A percentile compares a stretch with the other conserved stretches of the same genome.
phyloP scores from a whole-genome alignment of 192 early-diverging fungal genomes.

The Spizellomyces sp. region DNA sequence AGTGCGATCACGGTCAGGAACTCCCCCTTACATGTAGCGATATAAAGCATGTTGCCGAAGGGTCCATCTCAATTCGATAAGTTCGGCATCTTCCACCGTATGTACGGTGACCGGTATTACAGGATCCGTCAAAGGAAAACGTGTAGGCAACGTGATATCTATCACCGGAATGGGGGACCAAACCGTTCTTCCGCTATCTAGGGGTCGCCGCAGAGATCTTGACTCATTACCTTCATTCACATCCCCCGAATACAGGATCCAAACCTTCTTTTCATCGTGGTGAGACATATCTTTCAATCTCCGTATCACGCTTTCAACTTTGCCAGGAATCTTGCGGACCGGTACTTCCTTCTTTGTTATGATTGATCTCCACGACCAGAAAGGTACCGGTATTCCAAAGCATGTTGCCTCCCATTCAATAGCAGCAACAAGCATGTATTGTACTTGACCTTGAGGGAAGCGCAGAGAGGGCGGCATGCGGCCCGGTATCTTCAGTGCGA shows the following conservation, averaged over 20 bases:
- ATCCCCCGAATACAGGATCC: no score
- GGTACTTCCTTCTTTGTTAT: slow-evolving; percentile 17
- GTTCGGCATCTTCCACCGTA: background rate
- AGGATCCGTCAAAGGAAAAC: no score
- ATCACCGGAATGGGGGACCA: no score
- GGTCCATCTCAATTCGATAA: slow-evolving; percentile 7
- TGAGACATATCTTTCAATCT: background rate
- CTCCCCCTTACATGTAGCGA: background rate
- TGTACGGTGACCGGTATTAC: slow-evolving; percentile 13
- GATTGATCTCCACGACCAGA: slow-evolving; percentile 18
- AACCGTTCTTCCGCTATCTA: no score
- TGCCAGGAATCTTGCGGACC: slow-evolving; percentile 18
- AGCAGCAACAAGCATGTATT: slow-evolving; percentile 32
- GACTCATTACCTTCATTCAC: no score
- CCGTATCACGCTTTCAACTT: slow-evolving; percentile 3
- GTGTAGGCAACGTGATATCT: no score
- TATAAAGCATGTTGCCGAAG: slow-evolving; percentile 17
- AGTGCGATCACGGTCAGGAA: no score
- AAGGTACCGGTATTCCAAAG: slow-evolving; percentile 22
- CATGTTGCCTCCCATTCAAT: slow-evolving; percentile 23
- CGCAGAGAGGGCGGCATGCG: slow-evolving; percentile 29
- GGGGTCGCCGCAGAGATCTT: no score
- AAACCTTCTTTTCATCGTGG: no score
- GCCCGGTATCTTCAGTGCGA: slow-evolving; percentile 13
- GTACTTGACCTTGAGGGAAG: slow-evolving; percentile 24